A percentile compares a stretch with the other conserved stretches of the same genome.
Evolutionary conservation across 2,329 filamentous ascomycete genomes (phyloP).

Genomic region (Trichoderma semiorbis): DNA sequence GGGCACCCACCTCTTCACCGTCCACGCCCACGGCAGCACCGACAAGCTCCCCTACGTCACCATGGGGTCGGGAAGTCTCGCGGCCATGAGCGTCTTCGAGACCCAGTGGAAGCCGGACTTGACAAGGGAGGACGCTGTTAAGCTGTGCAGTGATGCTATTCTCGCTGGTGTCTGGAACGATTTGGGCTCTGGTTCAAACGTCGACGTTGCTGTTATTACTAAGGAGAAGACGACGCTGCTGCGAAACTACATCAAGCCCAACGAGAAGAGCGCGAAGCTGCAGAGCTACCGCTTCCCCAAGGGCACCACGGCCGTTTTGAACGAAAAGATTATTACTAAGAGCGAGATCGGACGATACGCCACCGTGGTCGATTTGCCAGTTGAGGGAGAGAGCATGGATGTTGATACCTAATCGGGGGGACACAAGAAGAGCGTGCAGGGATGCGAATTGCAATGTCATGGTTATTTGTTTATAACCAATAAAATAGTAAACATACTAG

Average conservation of each 20-base stretch:
- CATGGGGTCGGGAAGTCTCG: constrained; percentile 94
- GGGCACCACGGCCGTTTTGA: constrained; percentile 92
- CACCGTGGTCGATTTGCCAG: constrained; percentile 79
- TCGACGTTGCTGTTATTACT: constrained; percentile 94
- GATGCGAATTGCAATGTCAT: background rate
- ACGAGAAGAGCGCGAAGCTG: constrained; percentile 85
- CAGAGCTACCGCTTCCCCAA: constrained; percentile 86
- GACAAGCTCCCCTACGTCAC: constrained; percentile 99
- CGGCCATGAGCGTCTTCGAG: constrained; percentile 98
- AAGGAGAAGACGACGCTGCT: constrained; percentile 90
- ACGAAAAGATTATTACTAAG: constrained; percentile 93
- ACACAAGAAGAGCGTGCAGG: background rate
- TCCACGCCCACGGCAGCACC: constrained; percentile 96
- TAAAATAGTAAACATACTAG: constrained; percentile 11
- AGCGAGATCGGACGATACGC: constrained; percentile 93
- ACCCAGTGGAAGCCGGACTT: constrained; percentile 84
- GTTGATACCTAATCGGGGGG: constrained; percentile 52
- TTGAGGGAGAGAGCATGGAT: constrained; percentile 68
- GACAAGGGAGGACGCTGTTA: constrained; percentile 75
- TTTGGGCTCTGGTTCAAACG: constrained; percentile 92
- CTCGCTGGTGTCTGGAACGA: constrained; percentile 98
- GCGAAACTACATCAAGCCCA: constrained; percentile 90
- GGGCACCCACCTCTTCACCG: constrained; percentile 91
- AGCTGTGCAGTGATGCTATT: constrained; percentile 81
- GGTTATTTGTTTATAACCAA: background rate